Evolutionary conservation across 2,329 filamentous ascomycete species (phyloP), one percentile per base, ranked within the genome.

Genomic region (Aspergillus luchuensis): DNA sequence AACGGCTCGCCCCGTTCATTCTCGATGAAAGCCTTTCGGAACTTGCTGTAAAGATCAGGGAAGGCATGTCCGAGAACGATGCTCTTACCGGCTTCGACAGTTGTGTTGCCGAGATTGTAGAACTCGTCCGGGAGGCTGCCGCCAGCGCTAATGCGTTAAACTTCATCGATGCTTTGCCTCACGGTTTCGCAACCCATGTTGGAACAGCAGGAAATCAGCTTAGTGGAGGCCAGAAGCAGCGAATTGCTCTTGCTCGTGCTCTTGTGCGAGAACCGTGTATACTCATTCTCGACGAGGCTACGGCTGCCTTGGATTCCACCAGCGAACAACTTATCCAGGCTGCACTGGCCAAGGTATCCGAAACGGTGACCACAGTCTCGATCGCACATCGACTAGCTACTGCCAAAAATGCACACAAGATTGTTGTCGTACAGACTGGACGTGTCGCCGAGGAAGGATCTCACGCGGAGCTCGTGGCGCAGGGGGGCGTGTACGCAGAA

Each of bases 191-290:
- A 2, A 73, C 70, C 5, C 62, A 58, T 89, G 15, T 74, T 13
- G 73, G 72, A 4, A 61, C 63, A 7, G 59, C 63, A 2, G 73
- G 71, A 15, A 70, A 66, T 13, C 70, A 70, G 39, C 51, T 75
- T 36, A 74, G 71, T 52, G 91, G 91, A 0, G 92, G 92, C 0
- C 92, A 97, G 73, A 86, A 96, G 76, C 93, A 97, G 76, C 89
- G 93, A 64, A 94, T 97, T 69, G 91, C 92, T 5, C 93, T 97
- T 72, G 91, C 92, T 3, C 83, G 91, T 66, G 92, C 92, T 17
- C 85, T 96, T 57, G 90, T 96, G 25, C 92, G 89, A 8, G 89
- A 96, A 69, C 92, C 92, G 0, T 91, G 90, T 77, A 82, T 97
- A 70, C 83, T 97, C 3, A 69, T 77, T 15, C 64, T 77, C 4